A percentile compares a stretch with the other conserved stretches of the same genome.
phyloP scores from a whole-genome alignment of 192 early-diverging fungal species.

The Martensiomyces pterosporus region DNA sequence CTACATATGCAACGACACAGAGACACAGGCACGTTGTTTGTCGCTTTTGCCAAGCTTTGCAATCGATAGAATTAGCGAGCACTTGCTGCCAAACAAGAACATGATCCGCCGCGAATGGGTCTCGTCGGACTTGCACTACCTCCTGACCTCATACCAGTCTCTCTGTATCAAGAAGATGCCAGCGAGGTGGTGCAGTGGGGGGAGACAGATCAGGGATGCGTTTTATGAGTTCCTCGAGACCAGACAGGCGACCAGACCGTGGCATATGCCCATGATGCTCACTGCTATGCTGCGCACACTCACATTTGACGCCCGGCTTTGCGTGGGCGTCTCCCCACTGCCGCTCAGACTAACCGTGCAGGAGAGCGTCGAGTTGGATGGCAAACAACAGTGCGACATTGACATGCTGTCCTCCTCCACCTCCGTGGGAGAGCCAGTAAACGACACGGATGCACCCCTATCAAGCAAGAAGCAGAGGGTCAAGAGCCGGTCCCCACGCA shows the following conservation, averaged over 20 bases:
- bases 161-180: too few relatives aligned
- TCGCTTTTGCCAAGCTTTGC: slow-evolving; percentile 20
- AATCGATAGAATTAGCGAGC: slow-evolving; percentile 18
- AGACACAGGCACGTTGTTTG: slow-evolving; percentile 10
- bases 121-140: slow-evolving; percentile 26
- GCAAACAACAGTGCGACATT: not conserved
- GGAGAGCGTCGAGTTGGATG: slow-evolving; percentile 26
- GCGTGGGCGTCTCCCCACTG: slow-evolving; percentile 28
- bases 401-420: too few relatives aligned
- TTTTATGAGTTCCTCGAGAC: slow-evolving; percentile 18
- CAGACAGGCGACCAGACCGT: slow-evolving; percentile 13
- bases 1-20: slow-evolving; percentile 7
- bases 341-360: slow-evolving; percentile 27
- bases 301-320: slow-evolving; percentile 30
- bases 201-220: slow-evolving; percentile 1
- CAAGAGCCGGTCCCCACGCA: not conserved
- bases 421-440: too few relatives aligned
- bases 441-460: not conserved
- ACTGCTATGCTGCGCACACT: slow-evolving; percentile 27
- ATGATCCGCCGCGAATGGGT: slow-evolving; percentile 41
- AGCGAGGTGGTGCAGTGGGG: too few relatives aligned
- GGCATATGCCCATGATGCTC: slow-evolving; percentile 44
- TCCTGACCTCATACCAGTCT: slow-evolving; percentile 17
- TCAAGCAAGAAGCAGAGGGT: not conserved
- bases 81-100: slow-evolving; percentile 18